Conservation (phyloP, 2,329 filamentous ascomycete species). For the Aquanectria penicillioides region DNA sequence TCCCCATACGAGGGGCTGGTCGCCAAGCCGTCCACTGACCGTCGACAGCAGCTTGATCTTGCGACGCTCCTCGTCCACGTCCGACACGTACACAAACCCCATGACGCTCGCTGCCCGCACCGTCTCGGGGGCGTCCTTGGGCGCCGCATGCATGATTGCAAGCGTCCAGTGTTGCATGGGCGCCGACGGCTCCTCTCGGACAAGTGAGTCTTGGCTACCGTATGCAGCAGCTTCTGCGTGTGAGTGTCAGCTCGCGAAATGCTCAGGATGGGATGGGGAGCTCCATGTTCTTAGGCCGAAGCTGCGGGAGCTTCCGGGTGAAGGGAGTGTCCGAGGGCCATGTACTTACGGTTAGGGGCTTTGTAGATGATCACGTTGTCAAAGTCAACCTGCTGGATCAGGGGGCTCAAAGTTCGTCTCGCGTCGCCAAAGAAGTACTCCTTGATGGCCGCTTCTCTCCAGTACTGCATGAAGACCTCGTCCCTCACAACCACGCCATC, state of each 20-base stretch:
- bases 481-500: slow-evolving; percentile 85
- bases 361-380: slow-evolving; percentile 78
- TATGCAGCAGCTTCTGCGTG: slow-evolving; percentile 43
- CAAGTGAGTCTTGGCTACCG: slow-evolving; percentile 59
- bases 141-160: slow-evolving; percentile 82
- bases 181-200: slow-evolving; percentile 71
- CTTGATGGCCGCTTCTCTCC: slow-evolving; percentile 80
- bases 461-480: slow-evolving; percentile 75
- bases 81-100: slow-evolving; percentile 92
- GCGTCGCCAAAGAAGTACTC: slow-evolving; percentile 94
- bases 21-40: slow-evolving; percentile 81
- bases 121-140: slow-evolving; percentile 74
- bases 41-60: slow-evolving; percentile 86
- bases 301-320: too few relatives aligned
- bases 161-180: slow-evolving; percentile 83
- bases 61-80: slow-evolving; percentile 86
- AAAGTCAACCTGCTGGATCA: slow-evolving; percentile 86
- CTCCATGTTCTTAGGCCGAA: too few relatives aligned
- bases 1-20: slow-evolving; percentile 84
- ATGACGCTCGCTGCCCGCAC: slow-evolving; percentile 86
- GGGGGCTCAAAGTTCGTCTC: slow-evolving; percentile 82
- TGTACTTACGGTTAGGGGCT: slow-evolving; percentile 66
- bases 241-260: slow-evolving; percentile 30
- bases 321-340: neutral
- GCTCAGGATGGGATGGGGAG: slow-evolving; percentile 3